Evolutionary conservation across 2,329 filamentous ascomycete species (phyloP).

Genomic region (Nemania diffusa): DNA sequence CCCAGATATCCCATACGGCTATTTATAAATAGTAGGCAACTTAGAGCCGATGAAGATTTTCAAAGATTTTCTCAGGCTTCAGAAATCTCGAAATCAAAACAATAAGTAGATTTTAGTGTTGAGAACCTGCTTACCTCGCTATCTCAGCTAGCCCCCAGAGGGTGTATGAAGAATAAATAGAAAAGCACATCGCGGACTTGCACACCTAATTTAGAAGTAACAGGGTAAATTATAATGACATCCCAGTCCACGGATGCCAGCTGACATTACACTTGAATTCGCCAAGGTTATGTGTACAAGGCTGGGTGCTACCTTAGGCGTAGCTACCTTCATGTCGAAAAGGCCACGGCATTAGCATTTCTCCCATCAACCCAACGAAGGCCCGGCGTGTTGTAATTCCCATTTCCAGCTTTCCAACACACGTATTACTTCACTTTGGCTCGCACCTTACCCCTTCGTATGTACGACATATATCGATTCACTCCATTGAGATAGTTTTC

Average conservation of each 20-base stretch:
- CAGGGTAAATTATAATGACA: neutral
- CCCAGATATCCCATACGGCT: neutral
- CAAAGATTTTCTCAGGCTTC: too few species aligned
- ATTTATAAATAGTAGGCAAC: too few species aligned
- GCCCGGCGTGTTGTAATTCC: neutral
- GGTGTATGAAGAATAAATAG: too few species aligned
- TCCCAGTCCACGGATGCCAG: neutral
- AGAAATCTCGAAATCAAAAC: too few species aligned
- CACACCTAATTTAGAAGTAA: too few species aligned
- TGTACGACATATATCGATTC: neutral
- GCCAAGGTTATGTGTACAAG: neutral
- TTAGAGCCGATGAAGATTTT: too few species aligned
- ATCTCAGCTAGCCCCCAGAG: too few species aligned
- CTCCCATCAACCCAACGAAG: too few species aligned
- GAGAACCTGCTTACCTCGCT: too few species aligned
- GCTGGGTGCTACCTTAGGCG: neutral
- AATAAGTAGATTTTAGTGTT: too few species aligned
- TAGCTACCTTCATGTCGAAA: neutral
- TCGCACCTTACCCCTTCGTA: constrained; percentile 1
- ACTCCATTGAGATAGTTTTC: neutral
- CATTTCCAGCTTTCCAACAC: neutral
- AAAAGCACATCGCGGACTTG: too few species aligned
- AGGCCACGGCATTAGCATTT: neutral
- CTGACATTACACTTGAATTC: neutral
- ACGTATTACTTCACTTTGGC: constrained; percentile 3